These are phyloP conservation scores for Cyanophora paradoxa DNA, from an alignment of 78 protist species.

Conservation along the genomic window DNA sequence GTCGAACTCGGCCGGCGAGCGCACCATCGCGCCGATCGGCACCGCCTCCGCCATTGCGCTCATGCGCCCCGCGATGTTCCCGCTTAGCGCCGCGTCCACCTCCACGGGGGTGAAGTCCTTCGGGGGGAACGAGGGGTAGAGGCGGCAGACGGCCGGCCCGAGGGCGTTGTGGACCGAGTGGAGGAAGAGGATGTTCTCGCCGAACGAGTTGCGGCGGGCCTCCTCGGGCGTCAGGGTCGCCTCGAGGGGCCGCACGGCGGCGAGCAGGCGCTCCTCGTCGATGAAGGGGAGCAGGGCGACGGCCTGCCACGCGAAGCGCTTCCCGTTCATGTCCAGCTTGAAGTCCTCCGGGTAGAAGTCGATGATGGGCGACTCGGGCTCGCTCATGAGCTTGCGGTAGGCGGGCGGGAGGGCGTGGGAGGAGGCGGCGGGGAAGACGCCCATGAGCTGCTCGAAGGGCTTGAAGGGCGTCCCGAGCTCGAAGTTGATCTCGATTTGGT, in stretches of 20 bases:
- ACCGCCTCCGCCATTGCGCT: background rate
- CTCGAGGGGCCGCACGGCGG: slow-evolving; percentile 18
- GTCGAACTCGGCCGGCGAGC: background rate
- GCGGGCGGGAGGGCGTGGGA: slow-evolving; percentile 63
- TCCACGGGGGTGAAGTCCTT: background rate
- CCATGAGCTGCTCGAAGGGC: slow-evolving; percentile 95
- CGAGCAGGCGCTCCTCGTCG: slow-evolving; percentile 57
- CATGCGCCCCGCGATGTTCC: background rate
- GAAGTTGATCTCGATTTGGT: slow-evolving; percentile 17
- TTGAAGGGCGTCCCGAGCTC: slow-evolving; percentile 61
- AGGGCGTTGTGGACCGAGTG: background rate
- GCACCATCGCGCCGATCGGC: background rate
- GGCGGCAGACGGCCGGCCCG: background rate
- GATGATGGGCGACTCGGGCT: slow-evolving; percentile 57
- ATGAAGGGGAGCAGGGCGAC: slow-evolving; percentile 91
- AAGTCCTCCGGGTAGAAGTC: slow-evolving; percentile 88
- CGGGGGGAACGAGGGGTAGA: background rate
- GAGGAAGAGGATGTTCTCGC: slow-evolving; percentile 15
- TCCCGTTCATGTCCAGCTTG: slow-evolving; percentile 76
- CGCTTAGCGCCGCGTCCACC: background rate
- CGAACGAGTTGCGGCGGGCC: slow-evolving; percentile 20
- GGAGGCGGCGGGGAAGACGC: slow-evolving; percentile 80
- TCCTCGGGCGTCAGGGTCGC: slow-evolving; percentile 28
- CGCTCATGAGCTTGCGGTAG: slow-evolving; percentile 54
- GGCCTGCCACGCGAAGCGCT: slow-evolving; percentile 65